Base-by-base conservation (phyloP, 345 rosid genomes). In the Luvunga scandens region DNA sequence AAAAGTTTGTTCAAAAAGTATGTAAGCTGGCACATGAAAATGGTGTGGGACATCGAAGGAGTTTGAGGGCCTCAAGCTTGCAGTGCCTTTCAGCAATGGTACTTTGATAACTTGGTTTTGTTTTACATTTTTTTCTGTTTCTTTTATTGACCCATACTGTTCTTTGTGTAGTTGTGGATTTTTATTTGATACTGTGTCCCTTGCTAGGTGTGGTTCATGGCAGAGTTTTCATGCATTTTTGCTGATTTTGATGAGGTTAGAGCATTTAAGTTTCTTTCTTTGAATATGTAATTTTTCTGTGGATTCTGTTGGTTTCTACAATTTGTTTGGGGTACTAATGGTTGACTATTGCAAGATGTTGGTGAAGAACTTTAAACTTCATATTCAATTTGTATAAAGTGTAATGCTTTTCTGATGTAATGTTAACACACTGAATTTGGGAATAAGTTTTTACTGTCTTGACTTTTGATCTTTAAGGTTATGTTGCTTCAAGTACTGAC, bases 1-100 rank as follows among this genome's bases (percentile, higher is more conserved):
- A 91, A 82, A 90, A 88, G 24, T 90, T 90, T 82, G 93, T 87
- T 12, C 89, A 76, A 48, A 90, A 83, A 89, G 87, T 90, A n/a
- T 92, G 98, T 80, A 80, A 84, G 65, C 77, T 96, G 86, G 92
- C 94, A 76, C 78, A 81, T 16, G 90, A 87, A 75, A 81, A 69
- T 50, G 91, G 89, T 78, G 88, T 84, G 19, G 93, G 88, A 78
- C 84, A 84, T 77, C 80, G 81, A 56, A 86, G 67, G n/a, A 66
- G 83, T 72, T 79, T 92, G 76, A 88, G 92, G 81, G 97, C 98
- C 50, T 88, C 94, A 65, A 88, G 95, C 78, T 83, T 96, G 86
- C 97, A 96, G 78, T 96, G 99, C 83, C 92, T 96, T 75, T 90
- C 98, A 78, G 97, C 97, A 65, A 90, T 96, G 97, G 98, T 96